Conservation (phyloP, 257 asterid species). For the Scutellaria baicalensis region DNA sequence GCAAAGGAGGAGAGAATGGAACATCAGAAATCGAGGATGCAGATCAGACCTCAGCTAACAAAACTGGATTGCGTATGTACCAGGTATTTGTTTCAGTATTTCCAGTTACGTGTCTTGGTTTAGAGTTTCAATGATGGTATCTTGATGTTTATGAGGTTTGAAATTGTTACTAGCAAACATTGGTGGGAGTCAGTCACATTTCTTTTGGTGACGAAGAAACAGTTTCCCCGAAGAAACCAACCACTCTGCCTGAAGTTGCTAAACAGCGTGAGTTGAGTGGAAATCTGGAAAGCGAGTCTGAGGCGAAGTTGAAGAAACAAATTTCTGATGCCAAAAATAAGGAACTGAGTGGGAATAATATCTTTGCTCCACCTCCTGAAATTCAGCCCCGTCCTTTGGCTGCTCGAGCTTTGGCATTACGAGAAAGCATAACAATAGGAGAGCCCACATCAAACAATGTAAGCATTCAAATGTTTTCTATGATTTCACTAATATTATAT, state of each 20-base stretch:
- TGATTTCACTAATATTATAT: not conserved
- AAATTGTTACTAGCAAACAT: constrained; percentile 49
- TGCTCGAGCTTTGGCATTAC: constrained; percentile 79
- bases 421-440: constrained; percentile 94
- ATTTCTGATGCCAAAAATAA: constrained; percentile 74
- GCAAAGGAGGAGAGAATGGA: constrained; percentile 65
- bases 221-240: constrained; percentile 80
- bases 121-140: not conserved
- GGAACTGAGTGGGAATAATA: constrained; percentile 91
- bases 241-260: constrained; percentile 80
- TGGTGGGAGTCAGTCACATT: constrained; percentile 80
- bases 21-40: constrained; percentile 50
- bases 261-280: constrained; percentile 97
- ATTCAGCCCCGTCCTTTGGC: constrained; percentile 86
- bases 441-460: constrained; percentile 55
- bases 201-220: constrained; percentile 85
- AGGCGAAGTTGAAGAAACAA: constrained; percentile 76
- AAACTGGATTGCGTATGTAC: constrained; percentile 86
- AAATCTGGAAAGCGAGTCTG: constrained; percentile 71
- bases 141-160: not conserved
- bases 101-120: not conserved
- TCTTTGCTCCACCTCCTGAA: constrained; percentile 98
- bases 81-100: constrained; percentile 43
- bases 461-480: constrained; percentile 12
- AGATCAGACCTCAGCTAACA: constrained; percentile 42